These are phyloP conservation scores for Begonia masoniana DNA, from an alignment of 306 rosid species.

Conservation along the genomic window DNA sequence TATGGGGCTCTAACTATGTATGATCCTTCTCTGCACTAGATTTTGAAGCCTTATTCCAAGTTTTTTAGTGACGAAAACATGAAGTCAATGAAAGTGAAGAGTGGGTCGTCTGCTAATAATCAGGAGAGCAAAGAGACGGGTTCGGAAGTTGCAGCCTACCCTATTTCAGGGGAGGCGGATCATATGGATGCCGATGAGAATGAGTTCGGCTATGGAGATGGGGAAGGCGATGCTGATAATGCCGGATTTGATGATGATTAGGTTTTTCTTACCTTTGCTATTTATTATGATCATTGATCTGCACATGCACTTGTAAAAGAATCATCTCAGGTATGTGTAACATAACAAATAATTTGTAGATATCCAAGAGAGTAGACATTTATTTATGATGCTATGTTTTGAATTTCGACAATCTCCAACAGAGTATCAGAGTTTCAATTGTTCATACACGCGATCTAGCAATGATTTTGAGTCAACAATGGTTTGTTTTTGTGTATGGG, in stretches of 20 bases:
- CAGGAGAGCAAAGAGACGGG: not conserved
- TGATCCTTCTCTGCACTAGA: conserved; percentile 24
- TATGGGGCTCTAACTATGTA: not conserved
- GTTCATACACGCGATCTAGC: no score
- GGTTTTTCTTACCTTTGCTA: not conserved
- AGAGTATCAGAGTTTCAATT: no score
- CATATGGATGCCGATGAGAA: conserved; percentile 22
- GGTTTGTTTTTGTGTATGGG: no score
- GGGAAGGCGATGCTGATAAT: conserved; percentile 23
- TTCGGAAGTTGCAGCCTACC: no score
- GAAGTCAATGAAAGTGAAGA: conserved; percentile 30
- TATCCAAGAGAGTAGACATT: no score
- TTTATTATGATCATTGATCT: no score
- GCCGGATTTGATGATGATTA: conserved; percentile 26
- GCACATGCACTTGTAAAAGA: no score
- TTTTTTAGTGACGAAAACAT: conserved; percentile 58
- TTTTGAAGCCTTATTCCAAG: conserved; percentile 53
- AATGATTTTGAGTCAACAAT: no score
- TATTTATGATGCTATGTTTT: no score
- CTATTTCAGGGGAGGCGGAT: conserved; percentile 17
- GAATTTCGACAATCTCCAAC: no score
- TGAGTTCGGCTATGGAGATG: conserved; percentile 24
- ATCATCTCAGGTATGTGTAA: no score
- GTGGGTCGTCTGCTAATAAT: conserved; percentile 4
- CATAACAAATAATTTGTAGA: no score